Evolutionary conservation across 2,329 filamentous ascomycete species (phyloP).

Genomic region (Ophiostoma angusticollis): DNA sequence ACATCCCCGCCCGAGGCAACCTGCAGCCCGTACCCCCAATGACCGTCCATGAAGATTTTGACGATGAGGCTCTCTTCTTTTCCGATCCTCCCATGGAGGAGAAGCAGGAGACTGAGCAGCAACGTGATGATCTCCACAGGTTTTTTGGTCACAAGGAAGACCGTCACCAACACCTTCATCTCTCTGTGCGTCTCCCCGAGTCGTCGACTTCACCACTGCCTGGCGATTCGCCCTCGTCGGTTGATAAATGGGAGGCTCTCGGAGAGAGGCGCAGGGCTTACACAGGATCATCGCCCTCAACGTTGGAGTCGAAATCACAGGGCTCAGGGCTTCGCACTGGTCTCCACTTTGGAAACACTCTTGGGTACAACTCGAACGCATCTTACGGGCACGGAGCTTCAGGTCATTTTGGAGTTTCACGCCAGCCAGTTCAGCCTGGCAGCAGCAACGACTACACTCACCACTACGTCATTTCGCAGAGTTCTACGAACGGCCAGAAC

Average conservation of each 20-base stretch:
- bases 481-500: conserved; percentile 17
- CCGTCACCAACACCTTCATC: conserved; percentile 22
- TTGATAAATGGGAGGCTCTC: conserved; percentile 84
- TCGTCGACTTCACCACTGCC: conserved; percentile 3
- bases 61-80: conserved; percentile 60
- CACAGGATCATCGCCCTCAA: conserved; percentile 35
- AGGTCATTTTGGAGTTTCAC: conserved; percentile 28
- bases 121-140: conserved; percentile 15
- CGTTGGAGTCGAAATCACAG: conserved; percentile 32
- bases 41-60: conserved; percentile 51
- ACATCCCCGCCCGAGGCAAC: conserved; percentile 25
- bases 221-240: conserved; percentile 36
- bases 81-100: conserved; percentile 43
- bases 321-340: conserved; percentile 30
- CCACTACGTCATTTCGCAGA: conserved; percentile 15
- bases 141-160: conserved; percentile 17
- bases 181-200: conserved; percentile 50
- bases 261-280: conserved; percentile 70
- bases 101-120: conserved; percentile 21
- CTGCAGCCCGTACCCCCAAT: conserved; percentile 25
- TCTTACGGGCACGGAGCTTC: conserved; percentile 35
- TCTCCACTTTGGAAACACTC: conserved; percentile 26
- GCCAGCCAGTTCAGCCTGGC: conserved; percentile 11
- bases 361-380: conserved; percentile 34
- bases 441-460: conserved; percentile 15